Evolutionary conservation across 2,329 filamentous ascomycete species (phyloP).

Genomic region (Arthrobotrys sinensis): DNA sequence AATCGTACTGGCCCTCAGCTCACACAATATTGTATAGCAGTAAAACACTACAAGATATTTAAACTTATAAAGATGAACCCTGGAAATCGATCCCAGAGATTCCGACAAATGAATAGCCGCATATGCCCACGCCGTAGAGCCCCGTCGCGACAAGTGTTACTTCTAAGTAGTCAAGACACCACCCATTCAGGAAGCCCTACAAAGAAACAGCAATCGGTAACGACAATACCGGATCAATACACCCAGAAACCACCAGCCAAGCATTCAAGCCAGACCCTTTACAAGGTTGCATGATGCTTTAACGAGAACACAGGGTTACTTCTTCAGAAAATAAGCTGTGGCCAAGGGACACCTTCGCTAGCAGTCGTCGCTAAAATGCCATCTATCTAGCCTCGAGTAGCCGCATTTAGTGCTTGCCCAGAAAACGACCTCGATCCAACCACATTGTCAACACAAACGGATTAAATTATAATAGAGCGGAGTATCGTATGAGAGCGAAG

Average conservation of each 20-base stretch:
- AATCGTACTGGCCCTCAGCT: no score
- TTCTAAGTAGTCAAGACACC: neutral
- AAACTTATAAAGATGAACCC: no score
- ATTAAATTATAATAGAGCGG: neutral
- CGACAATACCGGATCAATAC: constrained; percentile 11
- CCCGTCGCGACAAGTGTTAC: neutral
- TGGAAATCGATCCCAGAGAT: neutral
- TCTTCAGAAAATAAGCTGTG: constrained; percentile 7
- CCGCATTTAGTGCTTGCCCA: constrained; percentile 23
- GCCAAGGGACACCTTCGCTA: constrained; percentile 27
- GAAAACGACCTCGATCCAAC: neutral
- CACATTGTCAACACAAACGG: constrained; percentile 10
- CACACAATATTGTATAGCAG: no score
- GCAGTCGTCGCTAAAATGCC: constrained; percentile 6
- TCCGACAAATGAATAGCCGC: neutral
- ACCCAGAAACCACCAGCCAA: constrained; percentile 17
- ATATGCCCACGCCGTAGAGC: neutral
- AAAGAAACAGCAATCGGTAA: constrained; percentile 18
- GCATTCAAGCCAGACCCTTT: constrained; percentile 6
- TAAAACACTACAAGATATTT: no score
- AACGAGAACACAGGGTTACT: constrained; percentile 1
- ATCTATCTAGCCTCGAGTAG: constrained; percentile 16
- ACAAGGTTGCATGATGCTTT: constrained; percentile 1
- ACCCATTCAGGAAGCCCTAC: constrained; percentile 8
- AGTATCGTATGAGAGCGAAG: neutral